Evolutionary conservation across 768 basidiomycete genomes (phyloP).

Genomic region (Trametes gibbosa): DNA sequence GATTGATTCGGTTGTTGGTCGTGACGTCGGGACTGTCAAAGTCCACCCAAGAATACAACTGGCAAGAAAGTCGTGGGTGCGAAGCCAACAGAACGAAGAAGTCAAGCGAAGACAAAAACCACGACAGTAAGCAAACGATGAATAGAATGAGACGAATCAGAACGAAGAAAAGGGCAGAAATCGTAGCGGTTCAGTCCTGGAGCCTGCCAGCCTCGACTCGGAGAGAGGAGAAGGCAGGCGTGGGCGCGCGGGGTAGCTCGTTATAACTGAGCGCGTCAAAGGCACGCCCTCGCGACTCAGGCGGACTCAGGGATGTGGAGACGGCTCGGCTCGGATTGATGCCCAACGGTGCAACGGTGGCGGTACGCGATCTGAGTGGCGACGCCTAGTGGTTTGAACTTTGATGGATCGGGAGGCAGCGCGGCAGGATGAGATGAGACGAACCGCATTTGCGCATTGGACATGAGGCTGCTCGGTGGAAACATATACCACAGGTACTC

Average conservation of each 20-base stretch:
- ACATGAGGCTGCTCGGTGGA: not conserved
- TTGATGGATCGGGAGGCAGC: too few relatives aligned
- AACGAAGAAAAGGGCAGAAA: not conserved
- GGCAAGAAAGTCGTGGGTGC: not conserved
- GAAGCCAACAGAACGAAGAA: not conserved
- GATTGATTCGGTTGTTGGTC: not conserved
- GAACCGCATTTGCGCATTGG: not conserved
- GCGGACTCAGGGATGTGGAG: not conserved
- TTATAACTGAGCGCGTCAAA: not conserved
- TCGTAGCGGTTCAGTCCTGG: constrained; percentile 1
- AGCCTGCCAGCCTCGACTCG: constrained; percentile 4
- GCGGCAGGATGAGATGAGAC: not conserved
- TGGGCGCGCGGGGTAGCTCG: not conserved
- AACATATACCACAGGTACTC: too few relatives aligned
- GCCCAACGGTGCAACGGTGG: constrained; percentile 13
- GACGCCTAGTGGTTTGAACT: constrained; percentile 8
- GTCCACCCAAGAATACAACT: constrained; percentile 2
- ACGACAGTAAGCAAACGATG: not conserved
- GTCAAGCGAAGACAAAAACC: not conserved
- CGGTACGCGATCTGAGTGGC: constrained; percentile 7
- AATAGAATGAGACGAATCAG: not conserved
- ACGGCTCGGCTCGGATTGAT: too few relatives aligned
- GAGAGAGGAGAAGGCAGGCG: not conserved
- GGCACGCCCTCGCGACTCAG: not conserved
- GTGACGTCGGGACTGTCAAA: constrained; percentile 17